A percentile compares a stretch with the other conserved stretches of the same genome.
phyloP scores from a whole-genome alignment of 1,139 yeast species.

The Debaryomyces sp. region DNA sequence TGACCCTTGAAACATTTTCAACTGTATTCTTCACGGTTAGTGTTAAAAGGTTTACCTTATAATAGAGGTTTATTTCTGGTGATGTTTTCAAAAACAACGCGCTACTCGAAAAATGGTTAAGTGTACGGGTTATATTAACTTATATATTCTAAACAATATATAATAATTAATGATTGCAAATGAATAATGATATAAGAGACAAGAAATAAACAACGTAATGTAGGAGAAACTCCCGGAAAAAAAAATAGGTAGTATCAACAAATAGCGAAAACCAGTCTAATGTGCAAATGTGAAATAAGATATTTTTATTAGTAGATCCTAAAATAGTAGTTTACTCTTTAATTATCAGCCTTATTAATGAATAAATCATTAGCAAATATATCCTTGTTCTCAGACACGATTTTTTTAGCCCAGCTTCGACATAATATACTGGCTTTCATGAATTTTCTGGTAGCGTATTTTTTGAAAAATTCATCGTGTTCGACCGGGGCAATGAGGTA shows the following conservation, averaged over 20 bases:
- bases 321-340: not conserved
- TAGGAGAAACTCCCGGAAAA: not conserved
- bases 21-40: not conserved
- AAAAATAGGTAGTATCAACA: not conserved
- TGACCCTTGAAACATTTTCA: slow-evolving; percentile 37
- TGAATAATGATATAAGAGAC: slow-evolving; percentile 2
- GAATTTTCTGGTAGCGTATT: slow-evolving; percentile 87
- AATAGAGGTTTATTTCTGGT: not conserved
- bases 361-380: slow-evolving; percentile 21
- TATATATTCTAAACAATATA: slow-evolving; percentile 6
- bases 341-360: slow-evolving; percentile 2
- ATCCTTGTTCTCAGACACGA: slow-evolving; percentile 39
- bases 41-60: not conserved
- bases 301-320: not conserved
- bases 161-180: slow-evolving; percentile 3
- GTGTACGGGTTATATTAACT: slow-evolving; percentile 2
- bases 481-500: slow-evolving; percentile 82
- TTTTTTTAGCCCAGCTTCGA: slow-evolving; percentile 86
- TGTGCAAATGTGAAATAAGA: slow-evolving; percentile 4
- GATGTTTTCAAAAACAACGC: slow-evolving; percentile 5
- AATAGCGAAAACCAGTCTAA: slow-evolving; percentile 4
- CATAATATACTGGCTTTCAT: slow-evolving; percentile 90
- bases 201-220: slow-evolving; percentile 3
- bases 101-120: not conserved
- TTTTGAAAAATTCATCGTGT: slow-evolving; percentile 92